These are phyloP conservation scores for Penicillium paxilli DNA, from an alignment of 495 filamentous ascomycete species.

Conservation along the genomic window DNA sequence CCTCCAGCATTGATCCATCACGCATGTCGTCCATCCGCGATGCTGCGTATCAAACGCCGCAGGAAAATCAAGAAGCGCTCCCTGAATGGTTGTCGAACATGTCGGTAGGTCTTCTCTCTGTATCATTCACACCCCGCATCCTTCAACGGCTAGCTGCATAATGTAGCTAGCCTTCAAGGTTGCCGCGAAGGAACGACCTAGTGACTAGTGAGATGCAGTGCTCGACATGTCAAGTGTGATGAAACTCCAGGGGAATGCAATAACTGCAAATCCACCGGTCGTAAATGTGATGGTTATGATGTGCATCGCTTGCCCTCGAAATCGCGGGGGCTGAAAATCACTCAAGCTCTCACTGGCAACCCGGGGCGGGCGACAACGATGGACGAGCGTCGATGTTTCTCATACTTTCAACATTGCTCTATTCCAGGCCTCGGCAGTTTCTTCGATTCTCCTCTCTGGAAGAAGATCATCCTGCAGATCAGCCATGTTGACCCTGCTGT, in stretches of 20 bases:
- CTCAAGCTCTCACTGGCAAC: neutral
- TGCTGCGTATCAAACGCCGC: neutral
- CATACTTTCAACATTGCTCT: conserved; percentile 18
- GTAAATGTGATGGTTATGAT: conserved; percentile 13
- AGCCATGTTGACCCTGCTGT: conserved; percentile 22
- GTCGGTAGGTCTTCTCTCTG: neutral
- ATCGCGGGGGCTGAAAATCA: neutral
- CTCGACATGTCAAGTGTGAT: neutral
- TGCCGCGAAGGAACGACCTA: neutral
- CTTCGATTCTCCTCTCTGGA: conserved; percentile 24
- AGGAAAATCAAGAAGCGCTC: conserved; percentile 1
- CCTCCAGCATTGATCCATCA: too few species aligned
- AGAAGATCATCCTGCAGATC: conserved; percentile 15
- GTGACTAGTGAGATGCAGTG: neutral
- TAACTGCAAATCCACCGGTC: conserved; percentile 3
- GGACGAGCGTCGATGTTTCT: conserved; percentile 27
- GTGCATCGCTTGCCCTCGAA: conserved; percentile 8
- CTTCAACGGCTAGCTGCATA: neutral
- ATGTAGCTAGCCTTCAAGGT: too few species aligned
- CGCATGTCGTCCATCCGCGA: neutral
- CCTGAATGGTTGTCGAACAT: conserved; percentile 1
- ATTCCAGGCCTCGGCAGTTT: conserved; percentile 13
- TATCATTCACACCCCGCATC: neutral
- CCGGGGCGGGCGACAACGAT: conserved; percentile 17
- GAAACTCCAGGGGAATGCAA: neutral